Conservation (phyloP, 495 filamentous ascomycete species). For the Penicillium coffeae region DNA sequence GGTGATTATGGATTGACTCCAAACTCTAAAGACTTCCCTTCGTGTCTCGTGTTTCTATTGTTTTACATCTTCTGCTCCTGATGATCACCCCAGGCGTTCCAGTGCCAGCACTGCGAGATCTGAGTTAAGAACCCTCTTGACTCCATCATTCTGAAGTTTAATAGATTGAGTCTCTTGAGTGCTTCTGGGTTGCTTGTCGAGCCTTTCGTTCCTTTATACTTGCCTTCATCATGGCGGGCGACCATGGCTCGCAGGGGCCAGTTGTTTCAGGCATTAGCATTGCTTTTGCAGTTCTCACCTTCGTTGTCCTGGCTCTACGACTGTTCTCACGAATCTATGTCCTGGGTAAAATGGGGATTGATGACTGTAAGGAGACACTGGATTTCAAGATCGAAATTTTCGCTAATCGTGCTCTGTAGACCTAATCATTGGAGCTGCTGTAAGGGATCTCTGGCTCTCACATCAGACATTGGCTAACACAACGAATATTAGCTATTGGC, state of each 20-base stretch:
- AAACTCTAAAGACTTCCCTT: too few species aligned
- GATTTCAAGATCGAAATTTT: neutral
- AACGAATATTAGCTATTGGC: slow-evolving; percentile 24
- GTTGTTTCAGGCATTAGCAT: slow-evolving; percentile 28
- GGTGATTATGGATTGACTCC: too few species aligned
- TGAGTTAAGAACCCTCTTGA: too few species aligned
- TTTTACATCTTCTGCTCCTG: too few species aligned
- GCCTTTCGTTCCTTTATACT: slow-evolving; percentile 4
- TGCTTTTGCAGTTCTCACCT: slow-evolving; percentile 32
- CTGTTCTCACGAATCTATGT: slow-evolving; percentile 37
- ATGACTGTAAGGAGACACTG: slow-evolving; percentile 31
- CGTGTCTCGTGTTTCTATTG: too few species aligned
- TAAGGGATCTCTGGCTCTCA: slow-evolving; percentile 14
- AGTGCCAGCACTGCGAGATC: too few species aligned
- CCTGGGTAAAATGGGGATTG: slow-evolving; percentile 28
- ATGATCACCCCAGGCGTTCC: too few species aligned
- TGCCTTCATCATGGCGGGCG: slow-evolving; percentile 12
- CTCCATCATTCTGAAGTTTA: too few species aligned
- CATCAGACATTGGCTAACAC: slow-evolving; percentile 5
- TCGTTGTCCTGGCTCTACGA: slow-evolving; percentile 31
- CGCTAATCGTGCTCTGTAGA: slow-evolving; percentile 14
- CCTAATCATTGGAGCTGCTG: slow-evolving; percentile 34
- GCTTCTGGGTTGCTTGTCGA: neutral
- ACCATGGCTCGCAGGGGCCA: slow-evolving; percentile 28
- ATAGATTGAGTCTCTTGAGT: too few species aligned